Evolutionary conservation across 495 filamentous ascomycete species (phyloP), one percentile per base, ranked within the genome.

Genomic region (Penicillium turbatum): DNA sequence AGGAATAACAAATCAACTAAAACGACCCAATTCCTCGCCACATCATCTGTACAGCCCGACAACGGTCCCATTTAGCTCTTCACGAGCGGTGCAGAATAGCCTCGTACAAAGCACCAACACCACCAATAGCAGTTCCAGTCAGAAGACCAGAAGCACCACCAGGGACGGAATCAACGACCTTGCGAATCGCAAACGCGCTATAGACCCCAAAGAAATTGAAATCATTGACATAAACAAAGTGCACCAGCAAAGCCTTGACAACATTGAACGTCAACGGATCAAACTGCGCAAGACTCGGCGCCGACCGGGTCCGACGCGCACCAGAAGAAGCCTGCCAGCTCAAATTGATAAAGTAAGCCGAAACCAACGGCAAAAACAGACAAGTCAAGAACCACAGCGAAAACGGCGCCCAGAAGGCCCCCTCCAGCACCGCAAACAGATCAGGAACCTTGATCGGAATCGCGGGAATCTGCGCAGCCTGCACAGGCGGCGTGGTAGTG

Each of bases 231-330:
- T 92, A 96, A 8, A 95, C 84, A 5, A 90, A 72, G 65, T 87
- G 95, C 8, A 87, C 82, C 37, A 89, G 63, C 52, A 96, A 55
- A 0, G 85, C 91, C 76, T 95, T 95, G 60, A 81, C 82, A 47
- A 96, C 82, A 70, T 90, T 93, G 69, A 92, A 98, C 50, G 84
- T 86, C 54, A 97, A 71, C 17, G 92, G 92, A 65, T 98, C 93
- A 53, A 90, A 83, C 10, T 71, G 78, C 27, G 85, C 78, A 37
- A 80, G 51, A 6, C 37, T 73, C n/a, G 66, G 53, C 43, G 54
- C 44, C 7, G 60, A 53, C 19, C 60, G 62, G 19, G 54, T 54
- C 17, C 64, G 54, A 34, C 68, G 66, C 43, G 48, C 54, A 27
- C 63, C 48, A 66, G 54, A 57, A 21, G 65, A 50, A n/a, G 69